phyloP scores from a whole-genome alignment of 371 early-diverging fungal genomes.

The Mortierella sp. region DNA sequence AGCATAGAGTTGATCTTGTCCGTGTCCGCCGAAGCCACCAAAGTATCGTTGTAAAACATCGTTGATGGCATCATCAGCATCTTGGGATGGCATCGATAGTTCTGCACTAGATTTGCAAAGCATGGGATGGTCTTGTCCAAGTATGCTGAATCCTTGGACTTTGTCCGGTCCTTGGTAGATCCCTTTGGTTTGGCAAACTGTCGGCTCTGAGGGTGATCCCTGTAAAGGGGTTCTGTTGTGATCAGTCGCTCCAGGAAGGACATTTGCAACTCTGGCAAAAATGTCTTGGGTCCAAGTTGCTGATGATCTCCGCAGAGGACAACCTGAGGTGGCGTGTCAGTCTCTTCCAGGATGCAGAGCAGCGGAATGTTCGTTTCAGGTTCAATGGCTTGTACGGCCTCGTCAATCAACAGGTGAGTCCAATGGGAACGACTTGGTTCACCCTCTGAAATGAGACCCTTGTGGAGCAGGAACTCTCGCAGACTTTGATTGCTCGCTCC shows the following conservation, averaged over 20 bases:
- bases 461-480: conserved; percentile 35
- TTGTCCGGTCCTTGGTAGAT: background rate
- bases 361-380: conserved; percentile 58
- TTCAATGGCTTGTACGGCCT: conserved; percentile 64
- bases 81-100: conserved; percentile 53
- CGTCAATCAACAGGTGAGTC: conserved; percentile 64
- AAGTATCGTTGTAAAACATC: conserved; percentile 57
- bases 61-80: conserved; percentile 59
- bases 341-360: conserved; percentile 47
- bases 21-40: conserved; percentile 51
- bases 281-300: conserved; percentile 49
- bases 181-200: conserved; percentile 28
- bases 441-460: conserved; percentile 13
- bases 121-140: conserved; percentile 43
- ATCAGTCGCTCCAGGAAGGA: conserved; percentile 45
- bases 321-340: conserved; percentile 33
- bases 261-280: conserved; percentile 44
- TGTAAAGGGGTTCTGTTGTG: conserved; percentile 34
- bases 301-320: conserved; percentile 51
- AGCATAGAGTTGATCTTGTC: conserved; percentile 47
- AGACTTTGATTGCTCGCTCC: conserved; percentile 53
- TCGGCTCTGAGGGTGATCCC: conserved; percentile 47
- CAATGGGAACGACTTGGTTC: conserved; percentile 40
- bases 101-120: conserved; percentile 58
- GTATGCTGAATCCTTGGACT: conserved; percentile 22